phyloP scores from a whole-genome alignment of 495 filamentous ascomycete genomes.

The Neurospora sp. region DNA sequence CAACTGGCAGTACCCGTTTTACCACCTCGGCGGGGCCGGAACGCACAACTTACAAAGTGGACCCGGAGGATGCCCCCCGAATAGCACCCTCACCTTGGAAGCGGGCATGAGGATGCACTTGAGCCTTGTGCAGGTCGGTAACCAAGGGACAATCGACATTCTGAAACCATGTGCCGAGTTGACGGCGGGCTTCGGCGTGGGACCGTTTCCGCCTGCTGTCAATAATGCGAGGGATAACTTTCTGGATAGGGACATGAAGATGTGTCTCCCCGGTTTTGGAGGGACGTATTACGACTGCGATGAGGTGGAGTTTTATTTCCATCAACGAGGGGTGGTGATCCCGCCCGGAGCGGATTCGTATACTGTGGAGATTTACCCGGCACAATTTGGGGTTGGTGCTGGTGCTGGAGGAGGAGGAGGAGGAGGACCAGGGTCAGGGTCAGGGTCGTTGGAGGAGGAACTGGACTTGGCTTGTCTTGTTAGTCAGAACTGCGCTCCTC shows the following conservation, averaged over 20 bases:
- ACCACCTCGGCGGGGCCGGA: conserved; percentile 58
- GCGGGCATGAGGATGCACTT: not conserved
- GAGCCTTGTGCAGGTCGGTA: conserved; percentile 14
- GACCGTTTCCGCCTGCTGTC: conserved; percentile 24
- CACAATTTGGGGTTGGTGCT: conserved; percentile 15
- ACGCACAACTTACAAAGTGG: conserved; percentile 24
- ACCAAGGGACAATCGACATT: conserved; percentile 21
- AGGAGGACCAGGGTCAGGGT: conserved; percentile 1
- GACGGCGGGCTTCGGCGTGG: conserved; percentile 29
- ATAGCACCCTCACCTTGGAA: not conserved
- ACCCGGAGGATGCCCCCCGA: not conserved
- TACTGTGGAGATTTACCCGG: conserved; percentile 36
- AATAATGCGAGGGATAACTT: conserved; percentile 14
- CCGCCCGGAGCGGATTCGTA: conserved; percentile 42
- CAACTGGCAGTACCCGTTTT: conserved; percentile 51
- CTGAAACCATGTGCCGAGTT: conserved; percentile 19
- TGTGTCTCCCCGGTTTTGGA: conserved; percentile 39
- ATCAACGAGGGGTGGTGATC: conserved; percentile 46
- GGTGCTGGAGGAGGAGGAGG: not conserved
- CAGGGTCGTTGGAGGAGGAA: not conserved
- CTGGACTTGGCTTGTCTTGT: not conserved
- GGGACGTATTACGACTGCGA: conserved; percentile 66
- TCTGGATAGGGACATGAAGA: conserved; percentile 32
- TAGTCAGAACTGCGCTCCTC: not conserved
- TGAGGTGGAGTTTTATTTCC: conserved; percentile 63